Evolutionary conservation across 306 rosid genomes (phyloP).

Genomic region (Sphenostylis stenocarpa): DNA sequence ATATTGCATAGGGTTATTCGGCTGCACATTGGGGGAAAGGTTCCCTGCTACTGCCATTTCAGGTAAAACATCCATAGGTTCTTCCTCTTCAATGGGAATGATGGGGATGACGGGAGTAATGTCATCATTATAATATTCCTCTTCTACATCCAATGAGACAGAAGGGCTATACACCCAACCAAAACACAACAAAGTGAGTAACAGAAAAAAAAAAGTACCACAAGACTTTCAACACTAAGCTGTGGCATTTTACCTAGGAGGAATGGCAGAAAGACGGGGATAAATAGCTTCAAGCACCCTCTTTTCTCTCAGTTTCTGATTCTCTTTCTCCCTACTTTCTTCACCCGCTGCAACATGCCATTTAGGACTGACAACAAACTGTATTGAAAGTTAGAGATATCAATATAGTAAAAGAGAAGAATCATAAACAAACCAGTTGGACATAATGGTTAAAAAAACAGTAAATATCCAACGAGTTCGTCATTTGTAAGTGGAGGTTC

Average conservation of each 20-base stretch:
- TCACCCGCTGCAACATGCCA: constrained; percentile 75
- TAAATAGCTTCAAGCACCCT: constrained; percentile 75
- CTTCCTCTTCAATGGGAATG: constrained; percentile 71
- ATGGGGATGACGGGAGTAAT: constrained; percentile 57
- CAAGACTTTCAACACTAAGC: constrained; percentile 3
- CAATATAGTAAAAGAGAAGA: constrained; percentile 13
- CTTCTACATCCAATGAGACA: constrained; percentile 49
- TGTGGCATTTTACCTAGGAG: constrained; percentile 52
- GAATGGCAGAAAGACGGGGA: constrained; percentile 72
- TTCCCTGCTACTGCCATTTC: constrained; percentile 25
- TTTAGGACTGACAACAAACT: constrained; percentile 49
- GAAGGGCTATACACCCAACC: constrained; percentile 49
- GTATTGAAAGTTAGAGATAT: constrained; percentile 18
- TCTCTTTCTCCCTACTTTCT: constrained; percentile 59
- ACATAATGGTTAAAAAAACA: background rate
- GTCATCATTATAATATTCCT: constrained; percentile 50
- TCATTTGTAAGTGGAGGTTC: background rate
- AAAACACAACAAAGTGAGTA: constrained; percentile 20
- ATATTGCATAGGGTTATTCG: constrained; percentile 27
- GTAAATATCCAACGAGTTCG: background rate
- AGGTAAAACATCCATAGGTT: constrained; percentile 28
- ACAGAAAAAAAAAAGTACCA: background rate
- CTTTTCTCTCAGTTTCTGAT: constrained; percentile 57
- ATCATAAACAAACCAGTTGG: background rate
- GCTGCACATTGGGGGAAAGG: constrained; percentile 25